phyloP scores from a whole-genome alignment of 139 green algal species.

The Ulvella scutata region DNA sequence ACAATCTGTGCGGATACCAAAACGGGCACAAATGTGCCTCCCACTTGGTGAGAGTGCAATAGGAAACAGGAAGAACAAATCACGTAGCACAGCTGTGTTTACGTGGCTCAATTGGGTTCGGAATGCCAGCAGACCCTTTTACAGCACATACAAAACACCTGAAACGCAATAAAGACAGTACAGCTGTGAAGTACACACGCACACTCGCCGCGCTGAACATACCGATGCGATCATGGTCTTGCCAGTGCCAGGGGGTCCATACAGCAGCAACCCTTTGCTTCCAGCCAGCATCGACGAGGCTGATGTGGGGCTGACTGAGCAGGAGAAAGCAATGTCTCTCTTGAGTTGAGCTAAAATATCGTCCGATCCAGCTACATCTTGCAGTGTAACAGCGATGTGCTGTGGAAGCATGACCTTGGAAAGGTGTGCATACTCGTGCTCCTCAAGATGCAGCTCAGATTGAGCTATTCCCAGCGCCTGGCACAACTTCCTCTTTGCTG shows the following conservation, averaged over 20 bases:
- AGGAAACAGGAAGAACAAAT: no score
- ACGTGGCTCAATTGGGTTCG: no score
- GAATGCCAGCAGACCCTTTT: no score
- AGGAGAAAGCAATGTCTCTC: background rate
- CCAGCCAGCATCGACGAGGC: background rate
- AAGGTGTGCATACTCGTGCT: background rate
- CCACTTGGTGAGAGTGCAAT: no score
- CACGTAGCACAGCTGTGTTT: no score
- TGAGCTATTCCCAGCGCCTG: background rate
- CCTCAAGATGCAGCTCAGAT: background rate
- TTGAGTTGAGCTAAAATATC: background rate
- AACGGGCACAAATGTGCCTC: no score
- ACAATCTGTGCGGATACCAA: background rate
- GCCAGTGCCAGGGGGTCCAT: constrained; percentile 78
- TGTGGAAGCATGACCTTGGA: background rate
- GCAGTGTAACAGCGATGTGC: background rate
- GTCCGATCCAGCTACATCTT: background rate
- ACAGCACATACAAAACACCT: no score
- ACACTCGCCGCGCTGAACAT: no score
- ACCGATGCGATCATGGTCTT: constrained; percentile 61
- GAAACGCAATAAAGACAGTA: no score
- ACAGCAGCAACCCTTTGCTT: constrained; percentile 71
- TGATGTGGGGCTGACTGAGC: background rate
- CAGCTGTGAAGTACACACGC: no score
- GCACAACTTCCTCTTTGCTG: background rate